Evolutionary conservation across 108 stramenopile genomes (phyloP).

Genomic region (Nitzschia sp.): DNA sequence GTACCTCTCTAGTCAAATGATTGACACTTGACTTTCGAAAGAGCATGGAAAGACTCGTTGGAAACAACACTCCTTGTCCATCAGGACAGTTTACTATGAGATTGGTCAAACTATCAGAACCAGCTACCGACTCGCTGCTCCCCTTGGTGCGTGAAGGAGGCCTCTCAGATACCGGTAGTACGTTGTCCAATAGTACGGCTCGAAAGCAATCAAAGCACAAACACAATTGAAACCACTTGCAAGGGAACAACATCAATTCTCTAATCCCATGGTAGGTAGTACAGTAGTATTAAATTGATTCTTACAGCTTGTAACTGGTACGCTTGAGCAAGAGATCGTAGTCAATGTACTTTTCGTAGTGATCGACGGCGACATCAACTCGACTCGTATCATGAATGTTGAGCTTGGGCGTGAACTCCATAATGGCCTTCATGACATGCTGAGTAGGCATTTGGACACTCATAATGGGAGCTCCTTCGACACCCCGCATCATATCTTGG

Average conservation of each 20-base stretch:
- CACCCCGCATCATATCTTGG: constrained; percentile 65
- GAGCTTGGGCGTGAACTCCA: constrained; percentile 87
- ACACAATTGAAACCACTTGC: background rate
- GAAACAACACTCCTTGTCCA: too few species aligned
- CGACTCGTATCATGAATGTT: constrained; percentile 84
- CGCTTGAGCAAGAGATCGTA: constrained; percentile 73
- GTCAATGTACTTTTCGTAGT: constrained; percentile 91
- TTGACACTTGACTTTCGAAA: too few species aligned
- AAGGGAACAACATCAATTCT: background rate
- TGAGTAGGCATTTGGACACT: constrained; percentile 60
- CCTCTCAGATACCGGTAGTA: too few species aligned
- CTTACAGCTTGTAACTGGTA: constrained; percentile 16
- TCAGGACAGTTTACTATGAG: too few species aligned
- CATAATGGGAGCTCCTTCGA: constrained; percentile 77
- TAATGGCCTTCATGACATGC: constrained; percentile 73
- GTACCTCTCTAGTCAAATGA: too few species aligned
- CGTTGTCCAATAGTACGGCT: too few species aligned
- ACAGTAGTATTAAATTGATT: background rate
- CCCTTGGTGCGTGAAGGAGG: too few species aligned
- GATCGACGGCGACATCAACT: constrained; percentile 80
- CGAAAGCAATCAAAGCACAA: background rate
- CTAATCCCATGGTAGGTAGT: background rate
- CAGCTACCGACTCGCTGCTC: too few species aligned
- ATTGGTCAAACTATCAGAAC: too few species aligned
- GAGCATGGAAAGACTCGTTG: too few species aligned